Base-by-base conservation (phyloP, 768 basidiomycete genomes). In the Suillus plorans region DNA sequence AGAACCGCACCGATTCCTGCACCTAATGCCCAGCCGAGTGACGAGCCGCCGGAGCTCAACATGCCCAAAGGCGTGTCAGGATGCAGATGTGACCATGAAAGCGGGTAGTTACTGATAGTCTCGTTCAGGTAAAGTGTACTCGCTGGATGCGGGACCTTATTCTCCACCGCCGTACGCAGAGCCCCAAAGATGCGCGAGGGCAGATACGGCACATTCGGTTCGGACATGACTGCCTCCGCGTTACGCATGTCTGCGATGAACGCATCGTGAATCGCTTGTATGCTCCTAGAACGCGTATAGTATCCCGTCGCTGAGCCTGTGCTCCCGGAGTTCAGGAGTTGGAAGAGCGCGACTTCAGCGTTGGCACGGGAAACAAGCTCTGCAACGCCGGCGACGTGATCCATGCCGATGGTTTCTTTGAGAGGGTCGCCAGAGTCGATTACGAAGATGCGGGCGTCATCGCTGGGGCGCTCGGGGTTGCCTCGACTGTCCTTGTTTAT, bases 11-110 rank as follows among this genome's bases (percentile, higher is more conserved):
- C 90, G 5, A 91, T 75, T 4, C 87, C 84, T 0, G 85, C 89
- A 50, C 86, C 89, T 4, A 90, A 75, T 3, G 81, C 83, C 87
- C 88, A 91, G 0, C 90, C 90, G 42, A 92, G 79, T 10, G 87
- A 85, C 1, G 87, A 85, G 5, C 85, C 89, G 3, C 89, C 89
- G 13, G 86, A 87, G 14, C 80, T 72, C 16, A 89, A 66, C 57
- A 87, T 73, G 57, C 77, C 80, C 1, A 87, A 88, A 1, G 86
- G 79, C 1, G 67, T 50, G 39, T 84, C 82, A 1, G 86, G 81
- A 20, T 80, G 78, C 70, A 90, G 74, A 70, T 91, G 89, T 41
- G 79, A 72, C 87, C 87, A 91, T 0, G 85, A 81, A 2, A 73
- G 41, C 1, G 80, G 76, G 66, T 80, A 86, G 69, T 84, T 88